phyloP scores from a whole-genome alignment of 2,329 filamentous ascomycete species.

The Monilinia polystroma region DNA sequence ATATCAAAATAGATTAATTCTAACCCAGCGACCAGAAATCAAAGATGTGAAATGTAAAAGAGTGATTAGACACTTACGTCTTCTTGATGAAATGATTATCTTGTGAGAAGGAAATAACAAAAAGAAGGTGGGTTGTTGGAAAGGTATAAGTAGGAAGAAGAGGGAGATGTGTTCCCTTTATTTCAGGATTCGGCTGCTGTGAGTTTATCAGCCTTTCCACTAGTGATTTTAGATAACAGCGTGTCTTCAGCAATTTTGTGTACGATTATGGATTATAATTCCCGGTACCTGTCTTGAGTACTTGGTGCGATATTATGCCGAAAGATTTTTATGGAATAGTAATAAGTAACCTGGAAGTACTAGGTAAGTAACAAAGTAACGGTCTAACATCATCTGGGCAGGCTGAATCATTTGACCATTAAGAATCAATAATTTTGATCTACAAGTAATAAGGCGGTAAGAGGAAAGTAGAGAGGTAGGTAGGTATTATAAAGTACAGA shows the following conservation, averaged over 20 bases:
- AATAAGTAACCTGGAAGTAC: not conserved
- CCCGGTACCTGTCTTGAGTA: too few relatives aligned
- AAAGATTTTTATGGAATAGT: not conserved
- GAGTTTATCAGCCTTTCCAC: constrained; percentile 25
- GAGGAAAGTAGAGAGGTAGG: too few relatives aligned
- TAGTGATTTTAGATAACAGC: constrained; percentile 25
- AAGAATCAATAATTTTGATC: not conserved
- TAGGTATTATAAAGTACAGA: too few relatives aligned
- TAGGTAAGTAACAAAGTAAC: too few relatives aligned
- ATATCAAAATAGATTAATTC: not conserved
- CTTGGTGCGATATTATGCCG: not conserved
- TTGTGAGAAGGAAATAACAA: not conserved
- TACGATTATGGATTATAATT: not conserved
- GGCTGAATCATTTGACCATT: not conserved
- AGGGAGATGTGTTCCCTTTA: constrained; percentile 29
- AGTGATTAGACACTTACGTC: constrained; percentile 21
- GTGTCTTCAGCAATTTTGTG: constrained; percentile 15
- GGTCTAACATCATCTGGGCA: not conserved
- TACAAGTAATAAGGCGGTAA: not conserved
- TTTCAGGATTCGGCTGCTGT: constrained; percentile 20
- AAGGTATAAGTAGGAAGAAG: constrained; percentile 5
- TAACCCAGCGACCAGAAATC: not conserved
- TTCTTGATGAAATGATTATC: constrained; percentile 22
- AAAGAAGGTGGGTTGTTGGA: constrained; percentile 17
- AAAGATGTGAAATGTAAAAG: not conserved